Conservation (phyloP, 2,329 filamentous ascomycete species). For the Claviceps digitariae region DNA sequence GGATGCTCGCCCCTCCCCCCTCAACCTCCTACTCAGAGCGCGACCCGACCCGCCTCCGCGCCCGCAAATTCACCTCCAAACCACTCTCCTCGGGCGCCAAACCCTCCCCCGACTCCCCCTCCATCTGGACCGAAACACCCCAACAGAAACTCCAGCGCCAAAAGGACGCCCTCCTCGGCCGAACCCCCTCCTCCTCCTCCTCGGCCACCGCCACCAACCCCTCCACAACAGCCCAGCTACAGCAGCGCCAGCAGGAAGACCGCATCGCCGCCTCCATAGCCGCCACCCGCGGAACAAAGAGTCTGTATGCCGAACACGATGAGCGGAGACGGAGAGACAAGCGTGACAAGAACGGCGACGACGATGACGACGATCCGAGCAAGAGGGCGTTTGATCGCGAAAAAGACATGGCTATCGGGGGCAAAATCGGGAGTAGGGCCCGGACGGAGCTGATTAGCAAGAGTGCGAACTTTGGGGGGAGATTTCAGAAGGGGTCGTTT, state of each 20-base stretch:
- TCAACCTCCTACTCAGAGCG: constrained; percentile 42
- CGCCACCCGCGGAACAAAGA: constrained; percentile 40
- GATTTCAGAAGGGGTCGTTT: constrained; percentile 66
- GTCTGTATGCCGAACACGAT: constrained; percentile 46
- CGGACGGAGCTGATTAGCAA: constrained; percentile 66
- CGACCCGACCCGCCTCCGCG: constrained; percentile 73
- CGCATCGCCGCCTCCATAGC: constrained; percentile 37
- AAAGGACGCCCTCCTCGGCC: constrained; percentile 69
- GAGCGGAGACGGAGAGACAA: constrained; percentile 20
- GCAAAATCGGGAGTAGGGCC: constrained; percentile 58
- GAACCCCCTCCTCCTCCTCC: constrained; percentile 27
- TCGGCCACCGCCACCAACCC: constrained; percentile 26
- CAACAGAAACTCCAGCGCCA: constrained; percentile 74
- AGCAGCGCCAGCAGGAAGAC: constrained; percentile 37
- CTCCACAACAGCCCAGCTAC: constrained; percentile 30
- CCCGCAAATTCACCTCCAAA: constrained; percentile 67
- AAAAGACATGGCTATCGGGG: constrained; percentile 78
- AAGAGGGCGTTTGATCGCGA: constrained; percentile 78
- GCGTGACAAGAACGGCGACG: constrained; percentile 45
- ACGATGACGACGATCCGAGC: constrained; percentile 89
- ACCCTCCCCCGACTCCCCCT: constrained; percentile 33
- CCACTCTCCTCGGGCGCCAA: constrained; percentile 15
- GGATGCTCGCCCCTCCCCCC: constrained; percentile 59
- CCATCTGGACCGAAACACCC: constrained; percentile 84
- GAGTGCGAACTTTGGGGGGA: constrained; percentile 66